phyloP scores from a whole-genome alignment of 208 protist genomes.

The Porcisia hertigi region DNA sequence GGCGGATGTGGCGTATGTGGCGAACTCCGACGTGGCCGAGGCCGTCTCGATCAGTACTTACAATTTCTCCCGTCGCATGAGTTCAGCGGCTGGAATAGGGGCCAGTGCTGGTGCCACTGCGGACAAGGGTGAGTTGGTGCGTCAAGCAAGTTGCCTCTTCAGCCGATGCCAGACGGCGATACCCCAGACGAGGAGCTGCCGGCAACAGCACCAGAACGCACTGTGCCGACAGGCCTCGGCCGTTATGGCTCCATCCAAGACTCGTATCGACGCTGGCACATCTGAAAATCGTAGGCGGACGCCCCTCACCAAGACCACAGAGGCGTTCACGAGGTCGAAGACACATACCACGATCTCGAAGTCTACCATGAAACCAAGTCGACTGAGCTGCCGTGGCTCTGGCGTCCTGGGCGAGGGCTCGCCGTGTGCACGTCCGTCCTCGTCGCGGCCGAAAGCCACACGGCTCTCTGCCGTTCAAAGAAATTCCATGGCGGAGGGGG shows the following conservation, averaged over 20 bases:
- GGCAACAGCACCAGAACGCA: neutral
- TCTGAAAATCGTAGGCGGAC: neutral
- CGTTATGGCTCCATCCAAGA: slow-evolving; percentile 1
- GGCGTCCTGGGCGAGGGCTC: slow-evolving; percentile 9
- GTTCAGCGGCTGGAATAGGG: slow-evolving; percentile 7
- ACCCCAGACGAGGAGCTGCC: neutral
- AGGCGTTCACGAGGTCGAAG: slow-evolving; percentile 28
- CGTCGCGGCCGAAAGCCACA: slow-evolving; percentile 9
- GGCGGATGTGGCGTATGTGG: slow-evolving; percentile 53
- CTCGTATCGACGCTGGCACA: slow-evolving; percentile 1
- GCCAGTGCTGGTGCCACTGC: slow-evolving; percentile 5
- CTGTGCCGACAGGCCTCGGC: slow-evolving; percentile 15
- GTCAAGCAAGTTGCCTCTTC: slow-evolving; percentile 20
- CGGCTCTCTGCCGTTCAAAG: slow-evolving; percentile 11
- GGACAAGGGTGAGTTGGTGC: neutral
- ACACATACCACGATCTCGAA: slow-evolving; percentile 12
- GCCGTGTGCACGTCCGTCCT: slow-evolving; percentile 9
- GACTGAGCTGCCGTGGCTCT: slow-evolving; percentile 1
- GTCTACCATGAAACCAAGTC: neutral
- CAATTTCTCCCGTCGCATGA: slow-evolving; percentile 57
- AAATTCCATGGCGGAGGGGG: slow-evolving; percentile 1
- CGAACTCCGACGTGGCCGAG: slow-evolving; percentile 48
- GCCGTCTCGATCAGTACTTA: slow-evolving; percentile 48
- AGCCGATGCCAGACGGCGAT: slow-evolving; percentile 37
- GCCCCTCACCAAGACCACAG: neutral